Conservation (phyloP, 164 flowering plant species). For the Taxillus chinensis region DNA sequence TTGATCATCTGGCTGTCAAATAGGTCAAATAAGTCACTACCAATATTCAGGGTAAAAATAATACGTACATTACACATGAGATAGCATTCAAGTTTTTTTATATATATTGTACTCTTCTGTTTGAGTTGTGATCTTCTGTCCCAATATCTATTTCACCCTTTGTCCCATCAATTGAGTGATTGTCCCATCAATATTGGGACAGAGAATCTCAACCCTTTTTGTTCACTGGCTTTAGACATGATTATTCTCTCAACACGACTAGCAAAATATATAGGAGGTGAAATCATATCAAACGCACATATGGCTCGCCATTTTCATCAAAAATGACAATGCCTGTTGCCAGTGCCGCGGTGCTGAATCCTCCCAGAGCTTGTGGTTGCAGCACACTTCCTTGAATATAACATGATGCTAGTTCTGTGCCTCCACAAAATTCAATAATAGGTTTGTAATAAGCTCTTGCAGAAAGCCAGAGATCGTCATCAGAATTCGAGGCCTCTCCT, state of each 20-base stretch:
- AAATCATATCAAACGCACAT: slow-evolving; percentile 24
- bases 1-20: slow-evolving; percentile 69
- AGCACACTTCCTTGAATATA: slow-evolving; percentile 57
- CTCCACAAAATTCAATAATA: slow-evolving; percentile 85
- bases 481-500: slow-evolving; percentile 85
- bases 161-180: too few species aligned
- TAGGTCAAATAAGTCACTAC: not conserved
- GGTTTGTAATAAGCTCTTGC: slow-evolving; percentile 74
- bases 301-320: slow-evolving; percentile 67
- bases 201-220: too few species aligned
- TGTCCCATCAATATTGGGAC: too few species aligned
- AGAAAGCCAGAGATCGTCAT: slow-evolving; percentile 96
- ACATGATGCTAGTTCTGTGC: slow-evolving; percentile 77
- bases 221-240: too few species aligned
- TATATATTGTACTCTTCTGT: too few species aligned
- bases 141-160: too few species aligned
- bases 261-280: not conserved
- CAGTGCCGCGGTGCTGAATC: slow-evolving; percentile 76
- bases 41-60: too few species aligned
- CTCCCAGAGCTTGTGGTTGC: slow-evolving; percentile 93
- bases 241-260: too few species aligned
- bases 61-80: too few species aligned
- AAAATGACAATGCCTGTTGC: slow-evolving; percentile 71
- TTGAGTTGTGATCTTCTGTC: too few species aligned
- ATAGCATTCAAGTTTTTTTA: too few species aligned